Evolutionary conservation across 148 eudicot species (phyloP).

Genomic region (Euryodendron excelsum): DNA sequence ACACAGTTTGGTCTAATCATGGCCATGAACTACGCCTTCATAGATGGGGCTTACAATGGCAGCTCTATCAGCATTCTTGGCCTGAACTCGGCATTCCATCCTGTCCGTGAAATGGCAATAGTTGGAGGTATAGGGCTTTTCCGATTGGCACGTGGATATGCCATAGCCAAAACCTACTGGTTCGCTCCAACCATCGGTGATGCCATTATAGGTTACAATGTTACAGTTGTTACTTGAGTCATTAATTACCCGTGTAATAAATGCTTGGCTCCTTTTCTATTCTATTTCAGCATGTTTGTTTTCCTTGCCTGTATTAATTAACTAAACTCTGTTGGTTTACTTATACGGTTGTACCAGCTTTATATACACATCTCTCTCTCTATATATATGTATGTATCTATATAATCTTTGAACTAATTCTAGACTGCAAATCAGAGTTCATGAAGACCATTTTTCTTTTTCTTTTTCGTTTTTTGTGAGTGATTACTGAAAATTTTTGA

Average conservation of each 20-base stretch:
- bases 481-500: too few species aligned
- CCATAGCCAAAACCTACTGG: constrained; percentile 29
- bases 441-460: too few species aligned
- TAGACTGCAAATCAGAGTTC: too few species aligned
- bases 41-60: constrained; percentile 46
- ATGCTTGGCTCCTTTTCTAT: too few species aligned
- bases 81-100: constrained; percentile 36
- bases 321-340: too few species aligned
- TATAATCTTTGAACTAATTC: too few species aligned
- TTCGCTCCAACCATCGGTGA: constrained; percentile 30
- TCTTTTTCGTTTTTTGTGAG: too few species aligned
- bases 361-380: too few species aligned
- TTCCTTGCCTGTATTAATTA: too few species aligned
- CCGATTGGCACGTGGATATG: constrained; percentile 54
- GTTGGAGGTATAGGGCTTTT: constrained; percentile 68
- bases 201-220: constrained; percentile 56
- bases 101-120: constrained; percentile 53
- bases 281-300: too few species aligned
- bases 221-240: constrained; percentile 33
- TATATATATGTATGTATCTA: too few species aligned
- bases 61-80: constrained; percentile 57
- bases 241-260: background rate
- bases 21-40: constrained; percentile 50
- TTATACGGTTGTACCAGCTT: too few species aligned
- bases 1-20: constrained; percentile 36